These are phyloP conservation scores for Chlamydomonas eustigma DNA, from an alignment of 139 green algal species.

Conservation along the genomic window DNA sequence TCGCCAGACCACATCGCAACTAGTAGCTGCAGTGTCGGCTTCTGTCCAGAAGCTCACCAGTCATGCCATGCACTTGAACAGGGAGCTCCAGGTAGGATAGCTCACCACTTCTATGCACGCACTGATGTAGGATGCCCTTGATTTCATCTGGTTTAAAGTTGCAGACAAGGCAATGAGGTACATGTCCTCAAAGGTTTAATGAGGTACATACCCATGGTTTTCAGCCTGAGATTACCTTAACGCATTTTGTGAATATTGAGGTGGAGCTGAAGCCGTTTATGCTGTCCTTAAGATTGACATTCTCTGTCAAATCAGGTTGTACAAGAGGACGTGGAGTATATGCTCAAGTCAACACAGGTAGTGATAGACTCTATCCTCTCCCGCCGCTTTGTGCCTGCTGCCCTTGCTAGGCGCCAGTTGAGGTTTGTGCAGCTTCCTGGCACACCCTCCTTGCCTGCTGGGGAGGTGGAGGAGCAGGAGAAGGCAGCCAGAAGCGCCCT, in stretches of 20 bases:
- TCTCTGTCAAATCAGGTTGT: too few species aligned
- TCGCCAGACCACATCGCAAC: background rate
- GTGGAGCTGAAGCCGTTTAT: too few species aligned
- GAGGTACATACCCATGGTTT: too few species aligned
- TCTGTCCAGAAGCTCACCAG: background rate
- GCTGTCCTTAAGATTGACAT: too few species aligned
- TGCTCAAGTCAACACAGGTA: background rate
- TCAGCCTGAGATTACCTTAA: too few species aligned
- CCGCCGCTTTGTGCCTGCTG: background rate
- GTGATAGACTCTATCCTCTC: slow-evolving; percentile 1
- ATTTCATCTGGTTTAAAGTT: too few species aligned
- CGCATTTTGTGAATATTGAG: too few species aligned
- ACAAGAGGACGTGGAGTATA: background rate
- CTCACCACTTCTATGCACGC: too few species aligned
- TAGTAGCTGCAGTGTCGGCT: background rate
- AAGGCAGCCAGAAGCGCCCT: background rate
- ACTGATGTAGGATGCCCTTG: too few species aligned
- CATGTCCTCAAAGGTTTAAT: too few species aligned
- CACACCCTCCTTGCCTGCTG: background rate
- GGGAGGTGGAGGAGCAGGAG: background rate
- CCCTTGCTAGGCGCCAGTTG: background rate
- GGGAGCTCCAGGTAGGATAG: background rate
- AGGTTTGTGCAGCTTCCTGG: background rate
- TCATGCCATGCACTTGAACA: background rate
- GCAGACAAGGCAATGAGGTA: too few species aligned